Conservation (phyloP, 805 yeast genomes). For the Cyberlindnera americana region DNA sequence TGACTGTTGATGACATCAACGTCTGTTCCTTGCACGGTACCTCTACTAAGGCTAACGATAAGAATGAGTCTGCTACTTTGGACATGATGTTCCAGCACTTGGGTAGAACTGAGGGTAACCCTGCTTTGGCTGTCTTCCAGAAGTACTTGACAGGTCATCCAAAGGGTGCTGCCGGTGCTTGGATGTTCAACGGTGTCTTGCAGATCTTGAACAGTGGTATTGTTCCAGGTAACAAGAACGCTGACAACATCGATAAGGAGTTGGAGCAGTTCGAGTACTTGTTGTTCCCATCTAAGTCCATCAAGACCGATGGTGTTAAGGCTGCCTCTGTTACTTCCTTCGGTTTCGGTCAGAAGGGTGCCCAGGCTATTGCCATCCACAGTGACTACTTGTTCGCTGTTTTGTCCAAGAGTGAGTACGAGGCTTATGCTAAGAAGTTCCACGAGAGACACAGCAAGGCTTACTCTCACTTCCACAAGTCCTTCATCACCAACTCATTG, state of each 20-base stretch:
- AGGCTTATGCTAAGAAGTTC: constrained; percentile 68
- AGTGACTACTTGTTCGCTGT: constrained; percentile 91
- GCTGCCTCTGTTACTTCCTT: constrained; percentile 96
- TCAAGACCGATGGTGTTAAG: constrained; percentile 95
- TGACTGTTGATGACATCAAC: constrained; percentile 90
- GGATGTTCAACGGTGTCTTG: constrained; percentile 99
- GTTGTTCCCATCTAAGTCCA: constrained; percentile 88
- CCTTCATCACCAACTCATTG: constrained; percentile 85
- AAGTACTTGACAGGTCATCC: constrained; percentile 99
- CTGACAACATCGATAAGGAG: constrained; percentile 87
- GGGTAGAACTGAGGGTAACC: constrained; percentile 97
- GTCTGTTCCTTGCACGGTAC: constrained; percentile 99
- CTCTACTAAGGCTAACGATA: constrained; percentile 96
- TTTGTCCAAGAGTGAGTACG: constrained; percentile 68
- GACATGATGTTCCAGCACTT: constrained; percentile 90
- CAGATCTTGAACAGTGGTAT: constrained; percentile 90
- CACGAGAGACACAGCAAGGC: constrained; percentile 80
- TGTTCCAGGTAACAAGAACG: constrained; percentile 98
- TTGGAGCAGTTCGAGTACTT: constrained; percentile 84
- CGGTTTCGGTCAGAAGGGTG: constrained; percentile 99
- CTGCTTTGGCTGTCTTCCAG: constrained; percentile 97
- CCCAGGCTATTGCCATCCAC: constrained; percentile 86
- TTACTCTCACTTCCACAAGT: constrained; percentile 93
- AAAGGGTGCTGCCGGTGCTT: constrained; percentile 99
- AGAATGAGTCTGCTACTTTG: constrained; percentile 92